Percentiles rank a stretch among this genome's conserved stretches.
Conservation (phyloP, 2,329 filamentous ascomycete species). For the Aspergillus amoenus region DNA sequence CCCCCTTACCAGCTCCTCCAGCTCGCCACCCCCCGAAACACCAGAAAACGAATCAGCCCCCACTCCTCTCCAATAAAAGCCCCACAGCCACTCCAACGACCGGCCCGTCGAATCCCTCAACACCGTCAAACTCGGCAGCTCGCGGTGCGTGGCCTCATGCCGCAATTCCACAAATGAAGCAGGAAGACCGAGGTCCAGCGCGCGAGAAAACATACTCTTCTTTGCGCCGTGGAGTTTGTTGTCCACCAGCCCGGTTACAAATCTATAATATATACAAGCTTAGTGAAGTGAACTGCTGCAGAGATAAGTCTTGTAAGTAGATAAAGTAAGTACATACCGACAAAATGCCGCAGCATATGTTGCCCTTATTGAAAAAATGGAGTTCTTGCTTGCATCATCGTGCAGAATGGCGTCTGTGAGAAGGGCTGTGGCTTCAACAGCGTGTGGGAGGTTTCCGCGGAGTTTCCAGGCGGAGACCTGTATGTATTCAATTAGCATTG, state of each 20-base stretch:
- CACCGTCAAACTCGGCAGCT: slow-evolving; percentile 72
- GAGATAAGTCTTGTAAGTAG: neutral
- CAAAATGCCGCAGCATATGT: slow-evolving; percentile 48
- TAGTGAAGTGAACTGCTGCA: too few relatives aligned
- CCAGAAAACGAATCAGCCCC: slow-evolving; percentile 10
- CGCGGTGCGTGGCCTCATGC: slow-evolving; percentile 88
- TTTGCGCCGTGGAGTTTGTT: slow-evolving; percentile 42
- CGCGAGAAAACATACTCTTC: slow-evolving; percentile 47
- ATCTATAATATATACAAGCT: slow-evolving; percentile 25
- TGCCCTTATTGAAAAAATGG: slow-evolving; percentile 45
- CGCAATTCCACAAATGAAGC: slow-evolving; percentile 83
- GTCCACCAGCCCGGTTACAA: slow-evolving; percentile 47
- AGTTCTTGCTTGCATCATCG: slow-evolving; percentile 41
- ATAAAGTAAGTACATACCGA: slow-evolving; percentile 32
- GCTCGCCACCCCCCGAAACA: neutral
- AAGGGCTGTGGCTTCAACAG: slow-evolving; percentile 47
- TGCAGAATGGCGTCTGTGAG: slow-evolving; percentile 48
- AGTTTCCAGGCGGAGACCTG: slow-evolving; percentile 48
- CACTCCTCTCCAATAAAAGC: slow-evolving; percentile 73
- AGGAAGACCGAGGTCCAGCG: slow-evolving; percentile 41
- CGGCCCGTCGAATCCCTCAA: slow-evolving; percentile 68
- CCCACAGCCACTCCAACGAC: slow-evolving; percentile 82
- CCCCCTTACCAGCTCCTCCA: slow-evolving; percentile 12
- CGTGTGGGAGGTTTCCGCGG: slow-evolving; percentile 45
- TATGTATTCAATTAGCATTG: neutral